Conservation (phyloP, 805 yeast species). For the Candida manassasensis region DNA sequence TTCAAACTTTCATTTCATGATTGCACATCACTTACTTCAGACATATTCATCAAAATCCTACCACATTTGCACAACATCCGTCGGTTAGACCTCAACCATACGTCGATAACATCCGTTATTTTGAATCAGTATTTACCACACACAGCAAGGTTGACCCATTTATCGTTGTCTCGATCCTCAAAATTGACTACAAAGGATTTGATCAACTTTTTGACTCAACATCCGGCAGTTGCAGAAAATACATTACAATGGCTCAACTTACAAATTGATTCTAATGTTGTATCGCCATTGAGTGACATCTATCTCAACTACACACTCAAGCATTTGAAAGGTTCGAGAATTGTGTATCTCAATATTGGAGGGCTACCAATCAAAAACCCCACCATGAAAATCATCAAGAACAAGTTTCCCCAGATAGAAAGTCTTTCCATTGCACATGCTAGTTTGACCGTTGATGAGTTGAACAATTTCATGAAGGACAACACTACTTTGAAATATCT, state of each 20-base stretch:
- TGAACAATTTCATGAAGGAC: conserved; percentile 29
- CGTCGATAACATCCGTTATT: conserved; percentile 64
- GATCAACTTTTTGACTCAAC: conserved; percentile 62
- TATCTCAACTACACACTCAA: conserved; percentile 44
- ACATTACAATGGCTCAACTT: conserved; percentile 63
- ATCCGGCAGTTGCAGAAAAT: conserved; percentile 53
- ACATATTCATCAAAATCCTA: conserved; percentile 51
- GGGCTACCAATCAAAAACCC: conserved; percentile 54
- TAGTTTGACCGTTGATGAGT: conserved; percentile 31
- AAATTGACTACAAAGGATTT: conserved; percentile 69
- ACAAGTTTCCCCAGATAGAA: conserved; percentile 36
- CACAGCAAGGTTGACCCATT: conserved; percentile 62
- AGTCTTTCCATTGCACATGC: conserved; percentile 42
- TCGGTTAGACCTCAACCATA: conserved; percentile 76
- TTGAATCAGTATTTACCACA: conserved; percentile 49
- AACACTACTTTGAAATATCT: conserved; percentile 45
- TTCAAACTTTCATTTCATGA: conserved; percentile 75
- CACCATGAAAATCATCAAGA: conserved; percentile 34
- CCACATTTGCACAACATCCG: conserved; percentile 53
- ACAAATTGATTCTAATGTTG: conserved; percentile 59
- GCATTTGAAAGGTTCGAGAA: conserved; percentile 39
- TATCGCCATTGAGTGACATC: conserved; percentile 50
- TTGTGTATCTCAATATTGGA: conserved; percentile 54
- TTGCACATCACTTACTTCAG: conserved; percentile 69
- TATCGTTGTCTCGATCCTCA: conserved; percentile 55